phyloP scores from a whole-genome alignment of 352 stramenopile species.

The Pythium guiyangense region DNA sequence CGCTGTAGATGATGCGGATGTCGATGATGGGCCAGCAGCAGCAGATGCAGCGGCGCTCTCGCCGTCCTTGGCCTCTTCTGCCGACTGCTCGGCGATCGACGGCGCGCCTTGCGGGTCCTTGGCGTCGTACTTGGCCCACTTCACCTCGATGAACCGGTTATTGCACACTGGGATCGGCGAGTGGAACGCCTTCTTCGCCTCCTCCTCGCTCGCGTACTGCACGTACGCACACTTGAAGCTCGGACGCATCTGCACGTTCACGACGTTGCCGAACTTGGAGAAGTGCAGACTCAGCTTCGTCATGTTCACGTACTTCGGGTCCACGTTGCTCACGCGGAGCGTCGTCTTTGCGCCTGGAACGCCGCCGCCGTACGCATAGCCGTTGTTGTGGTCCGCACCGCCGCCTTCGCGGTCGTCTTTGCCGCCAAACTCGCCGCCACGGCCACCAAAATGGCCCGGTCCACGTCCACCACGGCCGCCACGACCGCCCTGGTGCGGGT shows the following conservation, averaged over 20 bases:
- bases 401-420: constrained; percentile 20
- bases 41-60: constrained; percentile 14
- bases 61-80: constrained; percentile 25
- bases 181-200: constrained; percentile 83
- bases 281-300: constrained; percentile 86
- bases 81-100: constrained; percentile 29
- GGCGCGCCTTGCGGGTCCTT: constrained; percentile 56
- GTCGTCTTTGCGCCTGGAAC: constrained; percentile 50
- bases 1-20: no score
- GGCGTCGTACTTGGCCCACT: constrained; percentile 80
- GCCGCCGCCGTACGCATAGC: not conserved
- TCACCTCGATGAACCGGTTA: constrained; percentile 87
- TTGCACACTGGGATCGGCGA: constrained; percentile 87
- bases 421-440: constrained; percentile 12
- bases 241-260: constrained; percentile 87
- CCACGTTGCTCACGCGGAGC: constrained; percentile 79
- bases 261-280: constrained; percentile 85
- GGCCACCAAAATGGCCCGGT: constrained; percentile 30
- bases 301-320: constrained; percentile 89
- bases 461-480: constrained; percentile 26
- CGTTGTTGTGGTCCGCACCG: not conserved
- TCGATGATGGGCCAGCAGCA: no score
- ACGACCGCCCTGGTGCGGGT: constrained; percentile 27
- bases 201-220: constrained; percentile 79
- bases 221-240: constrained; percentile 79